Base-by-base conservation (phyloP, 2,329 filamentous ascomycete species). In the Leptographium galeiforme region DNA sequence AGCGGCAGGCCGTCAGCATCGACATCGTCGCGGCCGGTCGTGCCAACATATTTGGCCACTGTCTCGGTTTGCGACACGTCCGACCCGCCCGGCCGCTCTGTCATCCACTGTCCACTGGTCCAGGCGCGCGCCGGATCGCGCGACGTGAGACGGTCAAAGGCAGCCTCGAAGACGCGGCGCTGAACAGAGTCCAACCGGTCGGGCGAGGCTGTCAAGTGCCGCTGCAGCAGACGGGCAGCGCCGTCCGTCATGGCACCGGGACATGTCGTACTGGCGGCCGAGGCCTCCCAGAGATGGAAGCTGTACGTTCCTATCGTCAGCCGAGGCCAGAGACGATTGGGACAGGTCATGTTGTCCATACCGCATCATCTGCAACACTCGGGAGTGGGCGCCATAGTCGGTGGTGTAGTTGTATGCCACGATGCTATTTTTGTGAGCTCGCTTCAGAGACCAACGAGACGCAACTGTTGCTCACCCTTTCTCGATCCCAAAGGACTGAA, bases 51-150 rank as follows among this genome's bases (percentile, higher is more conserved):
- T 18, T 56, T 65, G 4, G 82, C 81, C 6, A 77, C 66, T 0
- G 84, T 87, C 64, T 88, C 84, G 0, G 81, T 85, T 40, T 75
- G 72, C 4, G 79, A 79, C 1, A 87, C 81, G 60, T 88, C 84
- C 57, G 81, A 85, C 0, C 84, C 84, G 2, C 84, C 84, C 0
- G 74, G 72, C 2, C 84, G 72, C 60, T 87, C 84, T 0, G 84
- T 88, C 84, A 88, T 87, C 84, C 85, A 88, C 63, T 88, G 84
- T 0, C 84, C 84, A 43, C 78, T 84, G 0, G 83, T 88, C 84
- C 84, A 88, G 0, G 78, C 77, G 18, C 66, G 58, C 0, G 60
- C 53, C 0, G 71, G 67, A 30, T 83, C 72, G 6, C 76, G 69
- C 5, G 75, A 78, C 1, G 69, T 77, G 4, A 86, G 67, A 13